Percentiles rank a stretch among this genome's conserved stretches.
phyloP scores from a whole-genome alignment of 1,284 basidiomycete genomes.

The Paramarasmius palmivorus region DNA sequence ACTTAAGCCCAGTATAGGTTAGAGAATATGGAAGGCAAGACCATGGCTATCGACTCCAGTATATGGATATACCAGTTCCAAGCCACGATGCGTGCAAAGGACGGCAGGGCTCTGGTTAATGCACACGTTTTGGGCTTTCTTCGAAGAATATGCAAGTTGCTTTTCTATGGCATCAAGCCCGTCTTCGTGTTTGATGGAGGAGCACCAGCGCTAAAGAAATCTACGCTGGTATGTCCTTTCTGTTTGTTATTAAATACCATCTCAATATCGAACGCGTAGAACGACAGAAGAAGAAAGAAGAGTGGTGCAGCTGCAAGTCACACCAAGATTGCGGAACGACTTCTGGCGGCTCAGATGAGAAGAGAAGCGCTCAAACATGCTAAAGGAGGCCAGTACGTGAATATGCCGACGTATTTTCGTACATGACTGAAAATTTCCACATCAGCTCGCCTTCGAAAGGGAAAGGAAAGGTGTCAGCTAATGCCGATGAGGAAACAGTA shows the following conservation, averaged over 20 bases:
- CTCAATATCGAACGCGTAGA: conserved; percentile 42
- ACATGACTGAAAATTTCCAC: conserved; percentile 9
- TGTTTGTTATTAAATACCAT: not conserved
- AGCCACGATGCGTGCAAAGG: conserved; percentile 98
- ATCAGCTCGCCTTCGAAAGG: conserved; percentile 29
- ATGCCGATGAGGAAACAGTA: conserved; percentile 66
- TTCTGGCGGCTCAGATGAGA: conserved; percentile 93
- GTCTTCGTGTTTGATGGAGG: conserved; percentile 98
- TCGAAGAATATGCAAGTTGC: conserved; percentile 88
- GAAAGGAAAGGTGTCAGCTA: conserved; percentile 43
- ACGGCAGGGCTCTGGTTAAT: conserved; percentile 88
- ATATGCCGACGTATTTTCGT: no score
- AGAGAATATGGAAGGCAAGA: conserved; percentile 89
- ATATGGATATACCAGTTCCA: conserved; percentile 99
- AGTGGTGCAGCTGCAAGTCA: conserved; percentile 84
- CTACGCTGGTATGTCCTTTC: conserved; percentile 71
- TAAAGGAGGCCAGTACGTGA: conserved; percentile 40
- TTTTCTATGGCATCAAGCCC: conserved; percentile 96
- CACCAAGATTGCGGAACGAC: conserved; percentile 83
- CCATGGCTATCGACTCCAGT: conserved; percentile 95
- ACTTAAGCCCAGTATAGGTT: conserved; percentile 49
- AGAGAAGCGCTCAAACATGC: conserved; percentile 85
- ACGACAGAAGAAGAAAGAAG: conserved; percentile 86
- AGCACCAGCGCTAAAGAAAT: conserved; percentile 84
- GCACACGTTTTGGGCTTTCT: conserved; percentile 96